Conservation (phyloP, 805 yeast genomes). For the Nakazawaea sp. region DNA sequence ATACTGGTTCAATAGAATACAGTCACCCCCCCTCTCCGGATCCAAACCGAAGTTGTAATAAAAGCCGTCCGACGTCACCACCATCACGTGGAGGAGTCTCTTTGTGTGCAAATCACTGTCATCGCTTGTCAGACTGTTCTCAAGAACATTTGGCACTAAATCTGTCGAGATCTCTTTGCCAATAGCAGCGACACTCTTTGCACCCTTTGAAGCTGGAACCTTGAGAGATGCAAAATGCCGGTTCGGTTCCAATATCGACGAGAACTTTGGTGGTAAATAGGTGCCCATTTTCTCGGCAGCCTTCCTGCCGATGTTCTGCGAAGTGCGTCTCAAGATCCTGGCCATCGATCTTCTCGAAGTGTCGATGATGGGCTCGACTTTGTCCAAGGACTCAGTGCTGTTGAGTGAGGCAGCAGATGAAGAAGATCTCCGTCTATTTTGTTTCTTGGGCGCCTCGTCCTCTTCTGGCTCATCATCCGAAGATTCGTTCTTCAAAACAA, state of each 20-base stretch:
- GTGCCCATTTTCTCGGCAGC: constrained; percentile 89
- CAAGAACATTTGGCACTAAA: constrained; percentile 16
- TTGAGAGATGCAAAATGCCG: constrained; percentile 83
- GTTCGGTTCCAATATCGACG: constrained; percentile 84
- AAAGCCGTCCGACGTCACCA: constrained; percentile 81
- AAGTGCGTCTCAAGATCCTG: constrained; percentile 66
- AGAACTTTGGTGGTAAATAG: constrained; percentile 76
- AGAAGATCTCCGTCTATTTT: constrained; percentile 8
- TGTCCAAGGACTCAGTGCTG: constrained; percentile 18
- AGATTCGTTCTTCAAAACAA: constrained; percentile 7
- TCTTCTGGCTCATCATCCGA: constrained; percentile 15
- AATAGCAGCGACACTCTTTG: constrained; percentile 43
- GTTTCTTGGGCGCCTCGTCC: constrained; percentile 5
- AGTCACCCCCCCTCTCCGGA: constrained; percentile 91
- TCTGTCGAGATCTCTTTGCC: constrained; percentile 24
- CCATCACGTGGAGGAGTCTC: constrained; percentile 50
- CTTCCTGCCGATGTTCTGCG: constrained; percentile 68
- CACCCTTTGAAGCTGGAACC: constrained; percentile 35
- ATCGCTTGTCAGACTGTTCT: constrained; percentile 14
- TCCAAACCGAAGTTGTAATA: constrained; percentile 82
- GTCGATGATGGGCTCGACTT: constrained; percentile 63
- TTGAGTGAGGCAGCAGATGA: constrained; percentile 20
- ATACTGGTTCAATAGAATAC: constrained; percentile 71
- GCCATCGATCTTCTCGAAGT: constrained; percentile 67
- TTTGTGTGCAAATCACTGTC: constrained; percentile 15